Evolutionary conservation across 2,329 filamentous ascomycete genomes (phyloP), one percentile per base, ranked within the genome.

Genomic region (Pseudocercospora cruenta): DNA sequence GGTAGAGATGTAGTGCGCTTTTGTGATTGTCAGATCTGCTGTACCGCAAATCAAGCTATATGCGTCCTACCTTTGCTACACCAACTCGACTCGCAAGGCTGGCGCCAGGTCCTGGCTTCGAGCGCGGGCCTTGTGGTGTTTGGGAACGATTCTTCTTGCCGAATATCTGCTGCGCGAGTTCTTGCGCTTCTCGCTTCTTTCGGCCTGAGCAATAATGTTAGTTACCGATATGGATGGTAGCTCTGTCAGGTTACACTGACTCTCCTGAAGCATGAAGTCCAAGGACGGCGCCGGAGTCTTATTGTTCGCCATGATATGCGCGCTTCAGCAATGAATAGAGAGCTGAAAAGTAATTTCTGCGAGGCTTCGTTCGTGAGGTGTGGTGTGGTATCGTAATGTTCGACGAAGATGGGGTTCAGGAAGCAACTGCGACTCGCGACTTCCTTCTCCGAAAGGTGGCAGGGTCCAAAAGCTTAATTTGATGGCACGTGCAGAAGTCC

Each of bases 71-170:
- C 87, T 93, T 93, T 74, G 86, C 88, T 58, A 93, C 84, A 45
- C 91, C 91, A 65, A 91, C 88, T 77, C 91, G 86, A 78, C 89
- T 91, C 63, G 91, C 87, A 59, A 93, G 85, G 87, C 73, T 88
- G 82, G 60, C 84, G 72, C 69, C 73, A 10, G 62, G 75, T 62
- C 60, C 82, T 67, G 80, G 76, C 86, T 65, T 71, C 51, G 66
- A 65, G 60, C 65, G 64, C 51, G 79, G 80, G 24, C 81, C 77
- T 19, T 86, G 85, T 45, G 88, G 81, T 12, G 81, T 84, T 74
- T 86, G 90, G 60, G 85, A 79, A 71, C 89, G 87, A 65, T 84
- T 80, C 62, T 79, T 80, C 75, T 86, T 86, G 71, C 86, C 86
- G 71, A 94, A 89, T 75, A 94, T 92, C 75, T 86, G 84, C 72